phyloP scores from a whole-genome alignment of 306 rosid genomes.

The Casuarina cunninghamiana region DNA sequence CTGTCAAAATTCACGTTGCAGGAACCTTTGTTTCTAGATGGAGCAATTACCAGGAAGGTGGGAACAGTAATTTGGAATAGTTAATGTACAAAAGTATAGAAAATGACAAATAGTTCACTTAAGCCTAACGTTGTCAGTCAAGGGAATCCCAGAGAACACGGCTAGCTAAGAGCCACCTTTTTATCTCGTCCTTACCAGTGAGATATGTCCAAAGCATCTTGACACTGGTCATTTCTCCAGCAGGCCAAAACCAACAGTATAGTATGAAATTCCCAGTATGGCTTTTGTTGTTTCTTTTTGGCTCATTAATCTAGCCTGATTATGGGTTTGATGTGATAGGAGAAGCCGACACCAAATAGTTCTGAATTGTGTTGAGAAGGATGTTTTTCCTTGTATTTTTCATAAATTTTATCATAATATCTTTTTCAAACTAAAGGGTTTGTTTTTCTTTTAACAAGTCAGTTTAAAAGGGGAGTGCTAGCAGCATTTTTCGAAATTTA shows the following conservation, averaged over 20 bases:
- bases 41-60: background rate
- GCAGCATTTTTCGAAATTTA: no score
- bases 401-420: no score
- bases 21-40: background rate
- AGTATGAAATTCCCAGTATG: background rate
- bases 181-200: background rate
- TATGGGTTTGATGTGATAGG: background rate
- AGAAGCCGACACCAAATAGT: no score
- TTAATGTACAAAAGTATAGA: background rate
- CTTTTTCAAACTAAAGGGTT: no score
- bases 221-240: background rate
- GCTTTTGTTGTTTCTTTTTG: background rate
- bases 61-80: background rate
- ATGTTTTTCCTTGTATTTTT: no score
- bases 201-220: background rate
- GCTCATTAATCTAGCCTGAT: background rate
- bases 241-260: background rate
- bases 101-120: slow-evolving; percentile 7
- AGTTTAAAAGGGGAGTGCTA: no score
- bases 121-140: background rate
- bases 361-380: no score
- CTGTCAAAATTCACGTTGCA: no score
- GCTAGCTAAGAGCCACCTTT: background rate
- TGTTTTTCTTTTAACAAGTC: no score
- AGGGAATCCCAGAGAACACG: slow-evolving; percentile 13